phyloP scores from a whole-genome alignment of 164 flowering plant genomes.

The Tinospora cordifolia region DNA sequence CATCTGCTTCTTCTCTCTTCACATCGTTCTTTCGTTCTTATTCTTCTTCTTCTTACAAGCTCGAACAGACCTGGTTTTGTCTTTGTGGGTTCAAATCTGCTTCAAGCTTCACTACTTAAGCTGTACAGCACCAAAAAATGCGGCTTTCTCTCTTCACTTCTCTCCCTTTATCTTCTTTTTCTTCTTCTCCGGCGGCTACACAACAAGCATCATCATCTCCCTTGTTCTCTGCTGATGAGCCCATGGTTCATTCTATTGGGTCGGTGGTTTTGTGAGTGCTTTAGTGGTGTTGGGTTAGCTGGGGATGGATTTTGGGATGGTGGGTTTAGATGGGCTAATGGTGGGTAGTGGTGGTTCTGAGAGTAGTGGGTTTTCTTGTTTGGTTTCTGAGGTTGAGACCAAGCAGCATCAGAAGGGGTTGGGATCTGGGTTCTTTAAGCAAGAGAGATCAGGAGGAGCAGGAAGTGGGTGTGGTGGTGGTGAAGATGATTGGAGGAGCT shows the following conservation, averaged over 20 bases:
- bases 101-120: not conserved
- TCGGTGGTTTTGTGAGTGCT: conserved; percentile 12
- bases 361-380: conserved; percentile 23
- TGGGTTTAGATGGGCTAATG: conserved; percentile 35
- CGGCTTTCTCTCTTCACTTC: not conserved
- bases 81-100: conserved; percentile 3
- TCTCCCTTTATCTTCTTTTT: not conserved
- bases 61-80: conserved; percentile 4
- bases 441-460: conserved; percentile 25
- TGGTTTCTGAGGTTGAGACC: conserved; percentile 35
- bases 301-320: conserved; percentile 55
- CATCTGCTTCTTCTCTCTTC: not conserved
- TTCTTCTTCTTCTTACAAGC: conserved; percentile 3
- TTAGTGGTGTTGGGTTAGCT: conserved; percentile 6
- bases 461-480: conserved; percentile 8
- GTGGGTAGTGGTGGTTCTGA: conserved; percentile 34
- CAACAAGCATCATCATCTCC: not conserved
- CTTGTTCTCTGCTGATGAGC: conserved; percentile 10
- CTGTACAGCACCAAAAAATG: conserved; percentile 11
- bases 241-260: conserved; percentile 20
- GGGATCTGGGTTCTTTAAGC: conserved; percentile 50
- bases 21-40: not conserved
- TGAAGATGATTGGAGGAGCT: conserved; percentile 54
- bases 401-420: conserved; percentile 39
- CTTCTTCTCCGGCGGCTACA: not conserved